Conservation (phyloP, 2,329 filamentous ascomycete genomes). For the Hirsutella thompsonii region DNA sequence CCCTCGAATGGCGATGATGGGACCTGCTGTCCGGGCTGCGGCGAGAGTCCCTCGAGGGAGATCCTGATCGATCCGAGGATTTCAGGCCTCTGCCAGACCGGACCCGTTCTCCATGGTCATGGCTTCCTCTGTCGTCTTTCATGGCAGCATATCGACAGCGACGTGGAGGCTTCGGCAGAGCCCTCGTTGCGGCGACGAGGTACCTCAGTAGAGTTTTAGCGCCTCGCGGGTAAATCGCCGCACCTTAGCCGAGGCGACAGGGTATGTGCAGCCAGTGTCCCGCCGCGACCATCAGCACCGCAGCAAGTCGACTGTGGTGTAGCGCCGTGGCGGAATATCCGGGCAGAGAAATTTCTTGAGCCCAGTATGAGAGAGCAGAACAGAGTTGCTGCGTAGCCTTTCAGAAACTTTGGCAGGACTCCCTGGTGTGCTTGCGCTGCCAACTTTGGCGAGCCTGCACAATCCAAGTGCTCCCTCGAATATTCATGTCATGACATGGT, state of each 20-base stretch:
- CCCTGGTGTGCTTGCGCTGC: no score
- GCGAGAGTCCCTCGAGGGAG: slow-evolving; percentile 17
- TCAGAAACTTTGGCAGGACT: no score
- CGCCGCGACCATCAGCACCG: not conserved
- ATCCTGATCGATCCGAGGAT: slow-evolving; percentile 17
- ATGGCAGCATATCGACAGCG: slow-evolving; percentile 27
- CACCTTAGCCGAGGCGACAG: slow-evolving; percentile 23
- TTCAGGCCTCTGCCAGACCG: slow-evolving; percentile 20
- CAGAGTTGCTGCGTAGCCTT: no score
- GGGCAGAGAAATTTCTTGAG: not conserved
- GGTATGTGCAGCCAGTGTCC: slow-evolving; percentile 4
- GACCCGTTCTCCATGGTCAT: slow-evolving; percentile 24
- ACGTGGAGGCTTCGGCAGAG: slow-evolving; percentile 19
- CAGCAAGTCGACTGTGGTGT: not conserved
- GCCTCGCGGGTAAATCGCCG: slow-evolving; percentile 22
- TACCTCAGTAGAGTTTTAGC: slow-evolving; percentile 24
- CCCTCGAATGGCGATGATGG: slow-evolving; percentile 19
- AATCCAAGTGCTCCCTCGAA: no score
- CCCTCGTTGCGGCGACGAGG: slow-evolving; percentile 11
- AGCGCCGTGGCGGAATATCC: not conserved
- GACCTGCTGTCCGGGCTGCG: slow-evolving; percentile 14
- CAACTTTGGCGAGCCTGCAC: no score
- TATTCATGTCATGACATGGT: no score
- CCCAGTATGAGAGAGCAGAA: no score
- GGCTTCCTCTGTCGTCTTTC: slow-evolving; percentile 23